Base-by-base conservation (phyloP, 805 yeast species). In the Schizosaccharomyces lindneri region DNA sequence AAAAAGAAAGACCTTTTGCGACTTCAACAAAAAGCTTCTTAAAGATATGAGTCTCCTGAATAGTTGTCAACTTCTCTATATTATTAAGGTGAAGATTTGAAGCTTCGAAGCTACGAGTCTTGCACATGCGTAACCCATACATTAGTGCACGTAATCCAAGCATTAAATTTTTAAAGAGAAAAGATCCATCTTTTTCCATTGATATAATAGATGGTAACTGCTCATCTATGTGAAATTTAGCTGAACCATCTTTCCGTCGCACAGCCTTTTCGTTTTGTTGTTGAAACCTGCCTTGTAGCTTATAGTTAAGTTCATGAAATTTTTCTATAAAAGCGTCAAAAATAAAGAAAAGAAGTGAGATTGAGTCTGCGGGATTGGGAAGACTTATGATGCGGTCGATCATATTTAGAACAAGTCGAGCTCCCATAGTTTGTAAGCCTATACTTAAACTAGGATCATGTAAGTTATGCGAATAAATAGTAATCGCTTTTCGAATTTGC, bases 361-460 rank as follows among this genome's bases (percentile, higher is more conserved):
- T 76, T 2, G 87, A 85, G 61, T 48, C 24, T 27, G 31, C 7
- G 15, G 36, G n/a, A n/a, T 17, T 19, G 24, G 85, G 89, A 66
- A 89, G 71, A 67, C 85, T 84, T 79, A 85, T 78, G 48, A 93
- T 84, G 55, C 95, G 75, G 66, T 94, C 98, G 24, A 93, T 90
- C 67, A 94, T 74, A 70, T 93, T 94, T 64, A 90, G 72, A 41
- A 93, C 72, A 41, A 93, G 74, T 71, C 89, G 90, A 2, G 97
- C 95, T 72, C 96, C 85, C 97, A 93, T 88, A 9, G 89, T 85
- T 70, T 94, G 97, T 46, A 89, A 95, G 5, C 95, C 85, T 64
- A 87, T 77, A 0, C 95, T 93, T 65, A 93, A 73, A 0, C 89
- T 74, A 64, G 80, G 81, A 69, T 94, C 97, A 66, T 84, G 84